Evolutionary conservation across 306 rosid species (phyloP), one percentile per base, ranked within the genome.

Genomic region (Quercus glauca): DNA sequence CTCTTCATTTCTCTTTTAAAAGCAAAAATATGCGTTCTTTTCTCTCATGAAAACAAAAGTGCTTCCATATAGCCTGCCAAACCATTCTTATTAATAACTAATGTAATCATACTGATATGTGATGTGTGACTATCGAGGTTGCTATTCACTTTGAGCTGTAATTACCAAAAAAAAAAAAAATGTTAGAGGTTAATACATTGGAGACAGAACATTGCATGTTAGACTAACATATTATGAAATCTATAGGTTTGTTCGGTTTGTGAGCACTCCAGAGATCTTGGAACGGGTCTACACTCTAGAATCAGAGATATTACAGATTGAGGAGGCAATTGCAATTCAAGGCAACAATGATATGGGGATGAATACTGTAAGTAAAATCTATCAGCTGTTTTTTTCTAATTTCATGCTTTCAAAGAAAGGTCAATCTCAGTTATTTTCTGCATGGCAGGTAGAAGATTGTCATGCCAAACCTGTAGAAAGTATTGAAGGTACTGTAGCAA

Each of bases 171-270:
- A 18, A 71, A 78, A 73, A 71, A n/a, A 63, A 25, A 18, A 25
- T 33, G 45, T 80, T 67, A 37, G 15, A 52, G 63, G 19, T 14
- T 55, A 28, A 60, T 73, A 8, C 23, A 13, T 26, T 85, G 73
- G 67, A 56, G 21, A 28, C 0, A 17, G 29, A 56, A 57, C 17
- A 17, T 69, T 57, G 60, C 71, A 20, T 60, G 43, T 67, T 58
- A 29, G 33, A 76, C 80, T 87, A 80, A 82, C 58, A 64, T 53
- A 55, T 71, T 33, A 61, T 29, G 37, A 55, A 69, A 65, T 80
- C n/a, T 87, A 57, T 78, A 96, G 99, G 86, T 96, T 96, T 88
- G 98, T 96, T 60, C 98, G 99, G 75, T 96, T 96, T 82, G 98
- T 96, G 83, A 91, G 89, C 85, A 93, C 96, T 73, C 99, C 98